Conservation (phyloP, 345 rosid genomes). For the Xanthoceras sorbifolium region DNA sequence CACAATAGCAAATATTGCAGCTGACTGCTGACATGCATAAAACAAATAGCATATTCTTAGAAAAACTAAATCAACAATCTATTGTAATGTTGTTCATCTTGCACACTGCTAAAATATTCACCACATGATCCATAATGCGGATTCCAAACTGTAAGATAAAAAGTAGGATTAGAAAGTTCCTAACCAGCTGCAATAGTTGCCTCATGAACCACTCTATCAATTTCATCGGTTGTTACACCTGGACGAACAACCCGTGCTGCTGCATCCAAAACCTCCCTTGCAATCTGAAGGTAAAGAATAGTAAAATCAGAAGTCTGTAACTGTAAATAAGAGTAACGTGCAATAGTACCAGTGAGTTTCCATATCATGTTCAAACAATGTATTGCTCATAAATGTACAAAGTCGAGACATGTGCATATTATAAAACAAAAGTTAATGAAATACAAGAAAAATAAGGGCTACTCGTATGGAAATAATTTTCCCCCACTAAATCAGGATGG, state of each 20-base stretch:
- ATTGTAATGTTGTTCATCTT: neutral
- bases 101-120: neutral
- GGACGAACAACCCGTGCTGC: conserved; percentile 77
- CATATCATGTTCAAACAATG: neutral
- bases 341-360: neutral
- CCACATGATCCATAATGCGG: neutral
- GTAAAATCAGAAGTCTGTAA: neutral
- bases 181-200: conserved; percentile 85
- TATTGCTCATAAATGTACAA: neutral
- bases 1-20: neutral
- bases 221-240: conserved; percentile 95
- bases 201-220: conserved; percentile 91
- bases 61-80: neutral
- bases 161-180: conserved; percentile 8
- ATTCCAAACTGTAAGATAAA: neutral
- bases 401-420: neutral
- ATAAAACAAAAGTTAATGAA: neutral
- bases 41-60: neutral
- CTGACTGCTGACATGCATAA: neutral
- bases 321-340: neutral
- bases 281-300: conserved; percentile 49
- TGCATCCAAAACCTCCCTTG: conserved; percentile 89
- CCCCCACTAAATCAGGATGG: neutral
- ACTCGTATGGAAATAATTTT: neutral
- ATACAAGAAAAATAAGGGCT: neutral